phyloP scores from a whole-genome alignment of 108 stramenopile genomes.

The Pseudonitzschia multiseries region DNA sequence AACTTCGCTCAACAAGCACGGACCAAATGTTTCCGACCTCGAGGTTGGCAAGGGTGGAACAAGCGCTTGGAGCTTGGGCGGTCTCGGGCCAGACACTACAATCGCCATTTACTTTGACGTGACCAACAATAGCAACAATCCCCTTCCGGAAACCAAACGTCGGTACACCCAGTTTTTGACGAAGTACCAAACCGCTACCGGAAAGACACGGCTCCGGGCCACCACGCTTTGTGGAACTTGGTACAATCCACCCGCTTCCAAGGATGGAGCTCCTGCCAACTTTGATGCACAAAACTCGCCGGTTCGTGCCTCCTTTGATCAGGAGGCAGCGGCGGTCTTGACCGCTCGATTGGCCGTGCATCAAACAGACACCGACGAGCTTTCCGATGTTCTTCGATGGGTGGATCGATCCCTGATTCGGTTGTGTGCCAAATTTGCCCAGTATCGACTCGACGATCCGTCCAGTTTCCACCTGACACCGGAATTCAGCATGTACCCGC shows the following conservation, averaged over 20 bases:
- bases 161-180: constrained; percentile 97
- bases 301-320: constrained; percentile 93
- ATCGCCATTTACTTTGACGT: constrained; percentile 99
- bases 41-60: constrained; percentile 98
- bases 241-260: constrained; percentile 79
- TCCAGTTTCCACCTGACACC: constrained; percentile 88
- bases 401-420: constrained; percentile 97
- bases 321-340: constrained; percentile 98
- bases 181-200: constrained; percentile 95
- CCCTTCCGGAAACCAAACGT: constrained; percentile 81
- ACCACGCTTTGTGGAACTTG: constrained; percentile 96
- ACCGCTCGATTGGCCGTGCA: constrained; percentile 95
- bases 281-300: constrained; percentile 53
- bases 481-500: constrained; percentile 97
- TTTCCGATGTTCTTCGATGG: constrained; percentile 98
- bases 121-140: constrained; percentile 80
- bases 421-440: constrained; percentile 96
- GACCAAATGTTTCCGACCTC: constrained; percentile 90
- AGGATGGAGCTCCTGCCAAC: constrained; percentile 41
- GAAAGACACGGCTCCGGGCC: constrained; percentile 87
- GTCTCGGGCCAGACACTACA: constrained; percentile 93
- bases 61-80: constrained; percentile 96
- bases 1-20: constrained; percentile 86
- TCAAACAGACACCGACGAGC: constrained; percentile 92
- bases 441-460: constrained; percentile 94